Base-by-base conservation (phyloP, 78 protist genomes). In the Andalucia godoyi region DNA sequence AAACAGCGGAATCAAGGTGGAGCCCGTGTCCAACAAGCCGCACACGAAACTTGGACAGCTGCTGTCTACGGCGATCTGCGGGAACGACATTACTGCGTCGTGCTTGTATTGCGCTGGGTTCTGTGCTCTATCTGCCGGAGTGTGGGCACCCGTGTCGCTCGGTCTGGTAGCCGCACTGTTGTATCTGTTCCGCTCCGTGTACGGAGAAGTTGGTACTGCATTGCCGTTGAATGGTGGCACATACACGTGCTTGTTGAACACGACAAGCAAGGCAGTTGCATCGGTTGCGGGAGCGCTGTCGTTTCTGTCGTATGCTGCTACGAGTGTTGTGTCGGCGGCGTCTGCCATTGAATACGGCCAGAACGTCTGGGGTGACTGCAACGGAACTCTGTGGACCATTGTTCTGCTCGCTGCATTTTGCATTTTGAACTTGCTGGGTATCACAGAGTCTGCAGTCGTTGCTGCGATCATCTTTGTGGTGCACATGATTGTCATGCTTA, bases 191-290 rank as follows among this genome's bases (percentile, higher is more conserved):
- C 67, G 86, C 36, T 9, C 6, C 54, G 61, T 78, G 57, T 70
- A 70, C 73, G 27, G 49, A 7, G 84, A 78, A 62, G 88, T 82
- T 4, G 86, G 85, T 46, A 73, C 84, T 29, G 87, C 87, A 21
- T 62, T 81, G 8, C 92, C 87, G 39, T 58, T 81, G 49, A 81
- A 81, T 59, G 92, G 93, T 1, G 93, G 93, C 32, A 84, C 83
- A 0, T 87, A 87, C 66, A 82, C 72, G 32, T 72, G 79, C 27
- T 69, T 87, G 18, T 68, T 87, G 38, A 87, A 87, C 59, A 75
- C 88, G 6, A 78, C 93, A 0, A 51, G 77, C 30, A 87, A 87
- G 43, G 61, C 34, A 13, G 41, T 75, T 1, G 87, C 93, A 32
- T 42, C 93, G 1, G 41, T 87, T 6, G 88, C 93, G 0, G 88